Evolutionary conservation across 305 asterid species (phyloP), one percentile per base, ranked within the genome.

Genomic region (Coffea humblotiana): DNA sequence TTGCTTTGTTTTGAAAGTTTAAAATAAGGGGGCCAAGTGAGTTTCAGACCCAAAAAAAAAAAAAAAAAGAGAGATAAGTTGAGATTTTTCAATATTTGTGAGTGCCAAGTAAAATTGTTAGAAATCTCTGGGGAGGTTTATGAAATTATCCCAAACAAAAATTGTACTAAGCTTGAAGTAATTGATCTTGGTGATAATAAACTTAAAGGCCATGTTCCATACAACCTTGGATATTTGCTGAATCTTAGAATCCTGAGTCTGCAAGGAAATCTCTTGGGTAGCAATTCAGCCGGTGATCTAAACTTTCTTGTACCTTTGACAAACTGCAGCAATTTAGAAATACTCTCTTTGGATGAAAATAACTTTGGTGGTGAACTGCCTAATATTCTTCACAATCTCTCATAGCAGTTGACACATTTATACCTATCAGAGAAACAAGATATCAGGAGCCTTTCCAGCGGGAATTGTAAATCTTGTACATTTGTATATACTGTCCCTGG

Each of bases 351-450:
- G 21, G 23, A 0, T 0, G 1, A 0, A 3, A 73, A 73, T 25
- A 29, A 51, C 16, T 73, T 73, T 52, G 65, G 47, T 54, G 67
- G 77, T 2, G 19, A 74, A 54, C 32, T 74, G 37, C 77, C 72
- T 6, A 67, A 15, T 2, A 35, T 13, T n/a, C 37, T 67, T 5
- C n/a, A 11, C 32, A 74, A 74, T 54, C 77, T 74, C 18, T 74
- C 77, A 8, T 3, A 48, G 51, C 47, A 27, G 8, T 13, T 64
- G 15, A 15, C 27, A 6, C 37, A 27, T 1, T 1, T 37, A 7
- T 72, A 19, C 64, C 14, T 13, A 4, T 1, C 47, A 72, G 16
- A 0, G 0, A 64, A 64, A 64, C 45, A 6, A 8, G 4, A 49
- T 72, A 27, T 72, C 64, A 27, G 76, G 76, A 29, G 6, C 25